Evolutionary conservation across 305 asterid species (phyloP), one percentile per base, ranked within the genome.

Genomic region (Rubia occidens): DNA sequence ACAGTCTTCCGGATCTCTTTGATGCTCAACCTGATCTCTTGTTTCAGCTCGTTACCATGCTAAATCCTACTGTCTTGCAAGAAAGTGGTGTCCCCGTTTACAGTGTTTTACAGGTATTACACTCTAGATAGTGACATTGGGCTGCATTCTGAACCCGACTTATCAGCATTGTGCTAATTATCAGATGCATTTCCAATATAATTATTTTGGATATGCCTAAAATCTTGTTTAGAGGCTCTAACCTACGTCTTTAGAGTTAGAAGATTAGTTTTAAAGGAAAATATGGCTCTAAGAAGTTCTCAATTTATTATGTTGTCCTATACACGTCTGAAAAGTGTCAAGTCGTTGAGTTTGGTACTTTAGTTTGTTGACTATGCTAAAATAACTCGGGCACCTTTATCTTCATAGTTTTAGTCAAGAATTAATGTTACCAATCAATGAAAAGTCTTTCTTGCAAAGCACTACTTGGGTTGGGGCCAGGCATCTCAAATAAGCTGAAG

Each of bases 41-140:
- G 77, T 93, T 93, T 83, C 98, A 93, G 88, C 96, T 93, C 45
- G 90, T 93, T 68, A 93, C 98, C 8, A 93, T 93, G 98, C 87
- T 93, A 80, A 90, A 88, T 77, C 98, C 98, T 24, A 79, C 86
- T 44, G 97, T 90, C 75, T 81, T 93, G 78, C 95, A 84, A 84
- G 91, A 85, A 76, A 87, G 88, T 78, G 87, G 89, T 73, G 98
- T 93, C 69, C 98, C 96, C 65, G 98, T 93, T 76, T 93, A 90
- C 86, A 90, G 88, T 82, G 79, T 93, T 76, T 72, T 93, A 73
- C 98, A 93, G 95, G 98, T 90, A 77, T 60, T 75, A 21, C 53
- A 61, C 20, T 51, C 15, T 32, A 32, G 53, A 1, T 62, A 13
- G 11, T 20, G 14, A 7, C 37, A 62, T 62, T 32, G 26, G 44